Conservation (phyloP, 139 green algal genomes). For the Tetratostichococcus sp. region DNA sequence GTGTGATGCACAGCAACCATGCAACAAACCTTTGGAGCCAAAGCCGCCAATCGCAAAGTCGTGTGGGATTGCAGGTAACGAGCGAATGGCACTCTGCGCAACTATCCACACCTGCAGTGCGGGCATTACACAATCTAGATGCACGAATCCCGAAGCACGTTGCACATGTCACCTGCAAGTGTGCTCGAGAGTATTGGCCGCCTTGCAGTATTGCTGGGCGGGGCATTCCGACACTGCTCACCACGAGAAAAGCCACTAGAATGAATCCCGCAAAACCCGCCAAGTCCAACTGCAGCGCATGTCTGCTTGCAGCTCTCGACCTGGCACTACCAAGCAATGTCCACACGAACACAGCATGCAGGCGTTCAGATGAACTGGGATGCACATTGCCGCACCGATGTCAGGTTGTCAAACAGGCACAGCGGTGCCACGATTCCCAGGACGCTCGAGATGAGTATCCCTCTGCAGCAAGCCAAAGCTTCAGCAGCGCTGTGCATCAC, state of each 20-base stretch:
- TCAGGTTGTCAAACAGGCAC: conserved; percentile 7
- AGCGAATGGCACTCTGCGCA: not conserved
- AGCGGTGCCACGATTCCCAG: conserved; percentile 7
- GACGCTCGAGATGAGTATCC: conserved; percentile 5
- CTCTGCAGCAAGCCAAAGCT: not conserved
- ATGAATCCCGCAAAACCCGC: not conserved
- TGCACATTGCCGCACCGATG: not conserved
- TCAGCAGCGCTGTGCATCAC: too few relatives aligned
- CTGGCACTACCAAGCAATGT: not conserved
- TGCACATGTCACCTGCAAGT: too few relatives aligned
- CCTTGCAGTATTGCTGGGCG: too few relatives aligned
- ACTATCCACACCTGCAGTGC: not conserved
- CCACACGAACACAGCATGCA: not conserved
- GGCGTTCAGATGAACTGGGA: too few relatives aligned
- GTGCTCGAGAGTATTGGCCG: too few relatives aligned
- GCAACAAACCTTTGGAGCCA: not conserved
- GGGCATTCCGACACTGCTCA: too few relatives aligned
- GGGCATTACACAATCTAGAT: too few relatives aligned
- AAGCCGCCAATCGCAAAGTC: not conserved
- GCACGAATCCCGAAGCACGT: too few relatives aligned
- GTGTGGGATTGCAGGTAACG: not conserved
- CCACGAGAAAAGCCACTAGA: conserved; percentile 1
- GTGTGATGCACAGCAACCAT: too few relatives aligned
- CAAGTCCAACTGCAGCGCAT: conserved; percentile 11
- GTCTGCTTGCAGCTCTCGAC: too few relatives aligned